Base-by-base conservation (phyloP, 345 rosid species). In the Eutrema heterophyllum region DNA sequence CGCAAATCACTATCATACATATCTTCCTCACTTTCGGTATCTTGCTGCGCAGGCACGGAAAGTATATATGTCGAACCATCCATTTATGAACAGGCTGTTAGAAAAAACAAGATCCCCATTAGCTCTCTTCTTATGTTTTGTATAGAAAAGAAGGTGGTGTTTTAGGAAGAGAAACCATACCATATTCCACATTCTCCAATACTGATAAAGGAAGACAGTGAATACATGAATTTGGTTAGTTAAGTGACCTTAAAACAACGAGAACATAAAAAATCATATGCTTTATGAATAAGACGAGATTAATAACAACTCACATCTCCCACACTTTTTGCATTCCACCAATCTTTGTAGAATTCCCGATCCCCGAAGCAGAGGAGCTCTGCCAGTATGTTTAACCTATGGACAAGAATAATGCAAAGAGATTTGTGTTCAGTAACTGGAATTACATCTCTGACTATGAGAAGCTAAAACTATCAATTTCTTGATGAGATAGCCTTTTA, bases 131-230 rank as follows among this genome's bases (percentile, higher is more conserved):
- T 40, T 46, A 27, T 35, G 35, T 10, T 53, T 15, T 51, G 29
- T 24, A 70, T 12, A 49, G n/a, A 24, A 44, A 71, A 66, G 32
- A 65, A 74, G 2, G 51, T 0, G 3, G 33, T 40, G 48, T 51
- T 39, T 60, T 30, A 45, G 76, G 80, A 15, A 77, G 65, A 73
- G 79, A 70, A 21, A 77, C 61, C 90, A 67, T 92, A 96, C 99
- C 99, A 89, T 92, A 84, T 96, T 96, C 99, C 98, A 96, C 95
- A 89, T 83, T 83, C 95, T 89, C 99, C 99, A 96, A 58, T 96
- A 96, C 99, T 96, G 95, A 67, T 58, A 65, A 71, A 46, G 71
- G 82, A 73, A 74, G 76, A 63, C 77, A 74, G 61, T 68, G 13
- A 64, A 50, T 4, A 33, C 53, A 64, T 40, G 29, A 55, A 29